phyloP scores from a whole-genome alignment of 2,329 filamentous ascomycete genomes.

The Cryphonectria naterciae region DNA sequence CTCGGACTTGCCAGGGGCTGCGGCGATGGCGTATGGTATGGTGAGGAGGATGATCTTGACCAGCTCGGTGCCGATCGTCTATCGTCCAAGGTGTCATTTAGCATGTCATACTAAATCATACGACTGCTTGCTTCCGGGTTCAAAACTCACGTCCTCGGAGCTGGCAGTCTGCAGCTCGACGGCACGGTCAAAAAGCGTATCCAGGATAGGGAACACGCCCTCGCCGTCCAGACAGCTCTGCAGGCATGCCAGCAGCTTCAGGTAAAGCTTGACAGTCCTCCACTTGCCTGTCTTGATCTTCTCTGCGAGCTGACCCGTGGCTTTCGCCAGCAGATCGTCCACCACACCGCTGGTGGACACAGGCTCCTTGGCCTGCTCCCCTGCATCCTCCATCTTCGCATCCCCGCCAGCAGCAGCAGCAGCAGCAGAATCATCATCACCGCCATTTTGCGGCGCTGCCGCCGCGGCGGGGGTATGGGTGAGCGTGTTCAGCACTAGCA shows the following conservation, averaged over 20 bases:
- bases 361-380: slow-evolving; percentile 14
- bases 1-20: slow-evolving; percentile 70
- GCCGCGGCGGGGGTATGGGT: slow-evolving; percentile 45
- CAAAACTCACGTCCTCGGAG: slow-evolving; percentile 78
- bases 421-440: slow-evolving; percentile 15
- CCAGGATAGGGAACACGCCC: slow-evolving; percentile 81
- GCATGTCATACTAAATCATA: not conserved
- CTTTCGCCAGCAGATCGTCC: slow-evolving; percentile 68
- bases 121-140: not conserved
- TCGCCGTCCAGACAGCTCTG: slow-evolving; percentile 81
- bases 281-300: slow-evolving; percentile 76
- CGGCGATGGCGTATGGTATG: slow-evolving; percentile 85
- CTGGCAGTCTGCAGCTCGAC: slow-evolving; percentile 91
- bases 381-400: slow-evolving; percentile 25
- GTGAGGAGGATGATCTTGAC: slow-evolving; percentile 97
- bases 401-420: slow-evolving; percentile 20
- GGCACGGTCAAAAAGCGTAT: slow-evolving; percentile 90
- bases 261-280: slow-evolving; percentile 86
- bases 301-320: slow-evolving; percentile 65
- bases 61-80: slow-evolving; percentile 79
- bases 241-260: slow-evolving; percentile 88
- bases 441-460: slow-evolving; percentile 40
- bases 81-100: slow-evolving; percentile 11
- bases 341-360: slow-evolving; percentile 60
- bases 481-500: slow-evolving; percentile 77